Percentiles rank a stretch among this genome's conserved stretches.
Conservation (phyloP, 2,329 filamentous ascomycete genomes). For the Colletotrichum sansevieriae region DNA sequence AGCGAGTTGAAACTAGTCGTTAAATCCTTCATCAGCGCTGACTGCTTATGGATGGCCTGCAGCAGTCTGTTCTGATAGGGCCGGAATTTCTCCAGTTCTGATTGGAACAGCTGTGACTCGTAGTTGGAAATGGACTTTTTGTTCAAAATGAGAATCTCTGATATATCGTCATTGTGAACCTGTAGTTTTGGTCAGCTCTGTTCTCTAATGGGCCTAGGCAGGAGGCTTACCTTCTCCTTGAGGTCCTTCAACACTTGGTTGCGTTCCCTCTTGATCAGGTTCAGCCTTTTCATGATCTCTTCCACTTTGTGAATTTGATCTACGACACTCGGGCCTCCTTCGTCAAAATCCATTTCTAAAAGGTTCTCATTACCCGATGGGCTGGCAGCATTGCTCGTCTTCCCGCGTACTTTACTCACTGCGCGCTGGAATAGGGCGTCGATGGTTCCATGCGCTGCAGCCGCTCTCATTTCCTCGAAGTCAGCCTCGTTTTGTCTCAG, state of each 20-base stretch:
- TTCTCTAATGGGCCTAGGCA: too few species aligned
- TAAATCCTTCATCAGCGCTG: constrained; percentile 93
- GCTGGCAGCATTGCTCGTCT: constrained; percentile 71
- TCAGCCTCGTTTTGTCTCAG: constrained; percentile 88
- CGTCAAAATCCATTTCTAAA: constrained; percentile 92
- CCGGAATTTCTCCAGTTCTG: constrained; percentile 97
- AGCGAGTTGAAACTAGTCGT: constrained; percentile 88
- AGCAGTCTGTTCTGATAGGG: constrained; percentile 91
- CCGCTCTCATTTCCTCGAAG: constrained; percentile 94
- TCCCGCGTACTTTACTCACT: constrained; percentile 81
- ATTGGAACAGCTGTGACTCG: constrained; percentile 91
- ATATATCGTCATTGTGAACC: constrained; percentile 97
- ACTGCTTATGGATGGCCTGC: constrained; percentile 96
- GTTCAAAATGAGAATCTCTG: constrained; percentile 95
- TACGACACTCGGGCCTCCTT: constrained; percentile 82
- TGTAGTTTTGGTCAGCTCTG: constrained; percentile 53
- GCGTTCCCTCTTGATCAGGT: constrained; percentile 90
- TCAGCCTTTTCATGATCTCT: constrained; percentile 90
- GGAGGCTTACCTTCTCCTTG: constrained; percentile 86
- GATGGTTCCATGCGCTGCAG: constrained; percentile 86
- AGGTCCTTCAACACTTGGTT: constrained; percentile 94
- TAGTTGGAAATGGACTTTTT: constrained; percentile 96
- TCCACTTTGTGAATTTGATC: constrained; percentile 93
- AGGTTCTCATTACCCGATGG: constrained; percentile 78
- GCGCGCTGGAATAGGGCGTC: constrained; percentile 91